A percentile compares a stretch with the other conserved stretches of the same genome.
These are phyloP conservation scores for Clitopilus hobsonii DNA, from an alignment of 768 basidiomycete species.

Conservation along the genomic window DNA sequence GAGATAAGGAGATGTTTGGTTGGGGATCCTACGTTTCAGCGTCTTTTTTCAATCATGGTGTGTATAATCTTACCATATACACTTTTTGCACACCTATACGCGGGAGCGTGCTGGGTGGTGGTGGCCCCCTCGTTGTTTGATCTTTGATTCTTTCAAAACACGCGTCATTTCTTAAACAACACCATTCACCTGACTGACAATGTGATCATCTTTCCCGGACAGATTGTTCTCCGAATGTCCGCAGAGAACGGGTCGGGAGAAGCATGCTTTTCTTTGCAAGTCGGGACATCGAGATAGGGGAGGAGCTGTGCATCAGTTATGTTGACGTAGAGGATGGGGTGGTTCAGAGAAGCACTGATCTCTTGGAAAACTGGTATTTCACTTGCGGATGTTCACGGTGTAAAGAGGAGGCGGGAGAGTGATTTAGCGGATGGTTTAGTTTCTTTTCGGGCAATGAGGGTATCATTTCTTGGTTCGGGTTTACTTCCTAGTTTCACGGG, in stretches of 20 bases:
- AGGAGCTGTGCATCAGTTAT: constrained; percentile 59
- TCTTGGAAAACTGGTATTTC: constrained; percentile 55
- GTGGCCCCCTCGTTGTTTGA: constrained; percentile 1
- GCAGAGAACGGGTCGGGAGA: constrained; percentile 40
- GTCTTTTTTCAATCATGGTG: constrained; percentile 70
- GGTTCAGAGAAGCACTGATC: constrained; percentile 31
- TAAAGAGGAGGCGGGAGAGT: constrained; percentile 15
- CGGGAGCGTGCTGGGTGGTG: not conserved
- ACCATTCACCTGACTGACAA: not conserved
- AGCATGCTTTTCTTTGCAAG: constrained; percentile 42
- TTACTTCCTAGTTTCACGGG: not conserved
- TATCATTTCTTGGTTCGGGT: not conserved
- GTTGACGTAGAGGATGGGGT: constrained; percentile 33
- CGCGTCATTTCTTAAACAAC: no score
- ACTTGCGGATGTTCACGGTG: constrained; percentile 47
- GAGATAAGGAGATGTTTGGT: constrained; percentile 57
- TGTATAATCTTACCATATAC: constrained; percentile 9
- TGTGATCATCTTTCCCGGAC: not conserved
- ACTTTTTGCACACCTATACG: not conserved
- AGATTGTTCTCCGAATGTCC: constrained; percentile 53
- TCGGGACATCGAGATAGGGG: constrained; percentile 36
- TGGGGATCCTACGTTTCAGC: constrained; percentile 59
- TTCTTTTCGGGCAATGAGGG: not conserved
- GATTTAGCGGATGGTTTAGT: not conserved
- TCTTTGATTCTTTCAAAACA: no score